Evolutionary conservation across 306 rosid species (phyloP), one percentile per base, ranked within the genome.

Genomic region (Castanea mollissima): DNA sequence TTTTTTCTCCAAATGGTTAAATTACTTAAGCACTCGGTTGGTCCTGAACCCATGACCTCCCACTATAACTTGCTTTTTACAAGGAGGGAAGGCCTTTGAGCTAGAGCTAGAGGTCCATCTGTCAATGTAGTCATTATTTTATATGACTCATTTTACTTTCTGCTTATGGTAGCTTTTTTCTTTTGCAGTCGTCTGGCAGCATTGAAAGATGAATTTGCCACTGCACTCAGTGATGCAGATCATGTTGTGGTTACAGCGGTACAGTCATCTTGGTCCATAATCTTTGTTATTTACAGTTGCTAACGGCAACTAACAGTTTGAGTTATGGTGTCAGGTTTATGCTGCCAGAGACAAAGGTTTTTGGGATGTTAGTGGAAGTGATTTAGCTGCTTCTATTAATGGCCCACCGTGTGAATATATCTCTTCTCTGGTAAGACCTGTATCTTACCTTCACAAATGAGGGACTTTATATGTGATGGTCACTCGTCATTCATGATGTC

Each of bases 151-250:
- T 65, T 11, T 20, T 35, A 38, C 29, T 35, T 44, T 69, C 27
- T 20, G 14, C 12, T 20, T 38, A 20, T 23, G 10, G 54, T 14
- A 44, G 16, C 15, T 18, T 23, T 70, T 20, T 20, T 70, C 74
- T 35, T 74, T n/a, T 67, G 56, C 57, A 73, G 87, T 73, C 87
- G 87, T 64, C 71, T 84, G 55, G 79, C 80, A 52, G 84, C 79
- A 34, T 4, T 84, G 69, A 77, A 57, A 67, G 82, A 76, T 55
- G 74, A 57, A 13, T 84, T 80, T 60, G 62, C 87, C 31, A 27
- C 21, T 29, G 84, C 79, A 44, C 84, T 76, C 29, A 12, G 70
- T 58, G 74, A n/a, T 5, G 81, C 79, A 32, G 81, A 84, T 72
- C 82, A 76, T 72, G 87, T 80, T 64, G 62, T 80, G 31, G 71